Conservation (phyloP, 345 rosid species). For the Ceriops tagal region DNA sequence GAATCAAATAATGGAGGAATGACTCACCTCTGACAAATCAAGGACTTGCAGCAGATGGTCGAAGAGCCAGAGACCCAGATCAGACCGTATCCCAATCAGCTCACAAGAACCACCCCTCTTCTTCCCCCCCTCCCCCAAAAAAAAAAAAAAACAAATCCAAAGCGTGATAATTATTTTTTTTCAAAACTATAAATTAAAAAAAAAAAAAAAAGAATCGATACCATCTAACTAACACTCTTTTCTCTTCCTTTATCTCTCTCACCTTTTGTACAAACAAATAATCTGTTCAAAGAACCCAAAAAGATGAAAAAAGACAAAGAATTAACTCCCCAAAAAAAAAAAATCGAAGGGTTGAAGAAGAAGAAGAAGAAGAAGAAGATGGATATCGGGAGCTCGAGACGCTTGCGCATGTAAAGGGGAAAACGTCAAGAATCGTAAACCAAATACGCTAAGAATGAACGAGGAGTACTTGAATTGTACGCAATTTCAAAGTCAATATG, state of each 20-base stretch:
- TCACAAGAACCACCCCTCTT: slow-evolving; percentile 18
- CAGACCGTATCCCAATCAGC: slow-evolving; percentile 53
- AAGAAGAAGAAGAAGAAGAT: slow-evolving; percentile 24
- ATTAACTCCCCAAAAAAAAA: too few relatives aligned
- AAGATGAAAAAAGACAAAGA: neutral
- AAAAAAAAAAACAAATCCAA: neutral
- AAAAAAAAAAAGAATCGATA: slow-evolving; percentile 15
- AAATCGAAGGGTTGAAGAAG: slow-evolving; percentile 4
- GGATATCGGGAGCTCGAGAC: slow-evolving; percentile 9
- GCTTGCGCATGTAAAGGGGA: slow-evolving; percentile 8
- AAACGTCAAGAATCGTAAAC: slow-evolving; percentile 27
- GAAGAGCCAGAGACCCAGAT: slow-evolving; percentile 43
- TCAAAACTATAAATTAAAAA: neutral
- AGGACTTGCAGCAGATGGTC: slow-evolving; percentile 25
- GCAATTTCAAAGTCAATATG: slow-evolving; percentile 41
- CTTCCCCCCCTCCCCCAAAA: neutral
- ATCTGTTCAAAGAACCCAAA: slow-evolving; percentile 17
- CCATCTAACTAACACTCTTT: slow-evolving; percentile 11
- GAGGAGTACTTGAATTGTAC: slow-evolving; percentile 33
- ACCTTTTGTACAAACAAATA: slow-evolving; percentile 12
- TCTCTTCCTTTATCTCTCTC: slow-evolving; percentile 13
- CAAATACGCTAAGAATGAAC: slow-evolving; percentile 27
- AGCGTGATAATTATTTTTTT: too few relatives aligned
- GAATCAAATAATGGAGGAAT: slow-evolving; percentile 34
- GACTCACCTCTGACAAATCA: slow-evolving; percentile 41